Evolutionary conservation across 2,329 filamentous ascomycete species (phyloP), one percentile per base, ranked within the genome.

Genomic region (Colletotrichum tanaceti): DNA sequence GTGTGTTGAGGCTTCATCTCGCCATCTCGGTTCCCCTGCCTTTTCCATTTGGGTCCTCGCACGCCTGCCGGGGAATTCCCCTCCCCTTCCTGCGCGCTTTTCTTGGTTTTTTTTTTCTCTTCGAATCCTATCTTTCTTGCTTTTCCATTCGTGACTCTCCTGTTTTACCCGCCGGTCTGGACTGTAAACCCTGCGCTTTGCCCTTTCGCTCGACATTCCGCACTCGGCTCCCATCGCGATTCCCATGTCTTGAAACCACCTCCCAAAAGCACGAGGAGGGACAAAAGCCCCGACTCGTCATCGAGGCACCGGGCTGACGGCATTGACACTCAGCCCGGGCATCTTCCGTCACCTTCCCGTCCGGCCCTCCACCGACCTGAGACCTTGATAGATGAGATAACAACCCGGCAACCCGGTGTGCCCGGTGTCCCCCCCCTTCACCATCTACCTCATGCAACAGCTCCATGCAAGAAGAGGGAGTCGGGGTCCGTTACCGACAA

Each of bases 401-500:
- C 6, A n/a, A 10, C 43, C 57, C 57, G 47, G 28, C 43, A 38
- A 16, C 39, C 28, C 32, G 38, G n/a, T 10, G 32, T 9, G 16
- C 39, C 28, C 32, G 38, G n/a, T 10, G 32, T 9, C 7, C 32
- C 20, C 58, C 46, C 22, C 28, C 41, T 49, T 38, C 18, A 5
- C 14, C 35, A 38, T 53, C 20, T 63, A 52, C n/a, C 52, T 58
- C 59, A 52, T 38, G 59, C 53, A 58, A 28, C 58, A 39, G 43
- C 38, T 47, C 58, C 58, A 63, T 63, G 58, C 50, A 63, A 16
- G 22, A 13, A 22, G 16, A 35, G 4, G 52, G 28, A 10, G 14
- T n/a, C 32, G 2, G 28, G 1, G 10, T 38, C 28, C 18, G 24
- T 24, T 53, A 68, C 60, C 65, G 65, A 64, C 60, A 68, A 68